A percentile compares a stretch with the other conserved stretches of the same genome.
Conservation (phyloP, 1,284 basidiomycete species). For the Ceratobasidium sp. region DNA sequence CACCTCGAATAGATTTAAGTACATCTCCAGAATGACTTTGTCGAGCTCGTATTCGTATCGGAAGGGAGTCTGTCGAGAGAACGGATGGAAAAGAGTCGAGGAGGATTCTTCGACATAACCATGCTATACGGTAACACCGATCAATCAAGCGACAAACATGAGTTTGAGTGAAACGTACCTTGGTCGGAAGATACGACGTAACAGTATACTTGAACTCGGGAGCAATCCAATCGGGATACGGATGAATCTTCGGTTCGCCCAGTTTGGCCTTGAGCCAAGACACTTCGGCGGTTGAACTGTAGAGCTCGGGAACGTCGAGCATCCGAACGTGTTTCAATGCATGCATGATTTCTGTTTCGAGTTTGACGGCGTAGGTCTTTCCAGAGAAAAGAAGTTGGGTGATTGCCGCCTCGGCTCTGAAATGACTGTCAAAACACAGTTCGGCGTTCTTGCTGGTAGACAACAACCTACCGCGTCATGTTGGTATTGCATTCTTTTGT, state of each 20-base stretch:
- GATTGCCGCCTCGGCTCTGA: background rate
- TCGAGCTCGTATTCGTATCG: conserved; percentile 1
- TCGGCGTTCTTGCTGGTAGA: too few relatives aligned
- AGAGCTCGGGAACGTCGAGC: background rate
- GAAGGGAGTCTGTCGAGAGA: background rate
- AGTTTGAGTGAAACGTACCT: background rate
- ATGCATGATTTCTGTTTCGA: background rate
- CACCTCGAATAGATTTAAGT: background rate
- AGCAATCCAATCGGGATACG: background rate
- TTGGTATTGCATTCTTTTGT: conserved; percentile 1
- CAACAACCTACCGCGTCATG: background rate
- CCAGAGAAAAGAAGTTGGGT: background rate
- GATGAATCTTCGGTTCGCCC: background rate
- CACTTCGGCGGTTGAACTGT: background rate
- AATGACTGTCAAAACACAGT: background rate
- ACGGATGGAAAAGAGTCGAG: background rate
- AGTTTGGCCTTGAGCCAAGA: background rate
- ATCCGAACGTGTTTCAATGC: background rate
- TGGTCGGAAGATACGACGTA: background rate
- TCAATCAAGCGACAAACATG: too few relatives aligned
- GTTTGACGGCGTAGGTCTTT: background rate
- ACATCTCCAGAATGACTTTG: background rate
- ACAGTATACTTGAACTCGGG: too few relatives aligned
- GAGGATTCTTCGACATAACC: background rate
- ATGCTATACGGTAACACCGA: background rate